Base-by-base conservation (phyloP, 371 early-diverging fungal species). In the Choanephora cucurbitarum region DNA sequence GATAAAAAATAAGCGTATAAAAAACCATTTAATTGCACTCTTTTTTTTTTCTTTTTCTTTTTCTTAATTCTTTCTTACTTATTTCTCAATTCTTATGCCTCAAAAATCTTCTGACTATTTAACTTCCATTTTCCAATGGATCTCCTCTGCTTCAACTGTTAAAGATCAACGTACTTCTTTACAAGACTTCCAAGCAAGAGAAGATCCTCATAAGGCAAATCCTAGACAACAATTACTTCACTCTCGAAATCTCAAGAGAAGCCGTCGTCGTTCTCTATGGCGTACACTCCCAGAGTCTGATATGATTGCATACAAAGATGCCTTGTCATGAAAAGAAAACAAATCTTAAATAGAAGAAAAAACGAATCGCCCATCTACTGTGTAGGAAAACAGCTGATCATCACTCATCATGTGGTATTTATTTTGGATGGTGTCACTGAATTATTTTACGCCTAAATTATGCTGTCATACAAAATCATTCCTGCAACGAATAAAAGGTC, bases 211-310 rank as follows among this genome's bases (percentile, higher is more conserved):
- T 32, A 57, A 49, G 48, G 32, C 53, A 37, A 63, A 63, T 22
- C 63, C 63, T 34, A 45, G 63, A 52, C 58, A 57, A 31, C 57
- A 57, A 39, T 47, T 63, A 13, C 21, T 63, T 24, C 49, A 37
- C 17, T 24, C 44, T 39, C 52, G 63, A n/a, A 53, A 53, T n/a
- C 53, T 63, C 23, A 47, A 52, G 17, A 45, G 63, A 57, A 48
- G 53, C 18, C 41, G 49, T n/a, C 49, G 23, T 18, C 50, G 62
- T 5, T 39, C 22, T 28, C 7, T 28, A 28, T 46, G 45, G 14
- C 41, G 45, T 41, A 17, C 52, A 22, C 41, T 58, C 22, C 59
- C 59, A 22, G 59, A 58, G 21, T 46, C 39, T 47, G 59, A 46
- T 18, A 48, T 17, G 19, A 5, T 28, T 28, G 28, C 3, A 28